Percentiles rank a stretch among this genome's conserved stretches.
Conservation (phyloP, 2,329 filamentous ascomycete species). For the Exophiala oligosperma region DNA sequence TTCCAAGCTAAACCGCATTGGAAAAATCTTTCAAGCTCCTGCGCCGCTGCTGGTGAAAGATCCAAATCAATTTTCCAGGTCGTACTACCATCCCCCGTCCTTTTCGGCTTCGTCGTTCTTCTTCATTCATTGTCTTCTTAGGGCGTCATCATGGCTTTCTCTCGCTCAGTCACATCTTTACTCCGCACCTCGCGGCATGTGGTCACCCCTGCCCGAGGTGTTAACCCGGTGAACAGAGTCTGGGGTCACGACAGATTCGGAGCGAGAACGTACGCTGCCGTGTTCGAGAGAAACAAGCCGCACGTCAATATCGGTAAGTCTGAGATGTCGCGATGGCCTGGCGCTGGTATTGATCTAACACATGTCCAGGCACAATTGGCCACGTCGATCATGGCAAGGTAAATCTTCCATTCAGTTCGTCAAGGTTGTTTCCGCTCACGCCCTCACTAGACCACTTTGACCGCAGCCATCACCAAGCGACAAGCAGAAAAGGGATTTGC, state of each 20-base stretch:
- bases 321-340: neutral
- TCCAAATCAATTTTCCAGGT: neutral
- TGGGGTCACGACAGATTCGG: constrained; percentile 47
- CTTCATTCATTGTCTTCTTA: constrained; percentile 22
- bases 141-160: constrained; percentile 70
- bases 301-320: constrained; percentile 92
- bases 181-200: constrained; percentile 78
- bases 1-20: neutral
- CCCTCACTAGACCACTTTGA: constrained; percentile 79
- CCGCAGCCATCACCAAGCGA: constrained; percentile 97
- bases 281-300: constrained; percentile 87
- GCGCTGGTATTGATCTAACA: neutral
- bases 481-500: constrained; percentile 93
- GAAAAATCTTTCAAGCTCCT: constrained; percentile 1
- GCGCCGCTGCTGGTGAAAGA: neutral
- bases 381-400: constrained; percentile 99
- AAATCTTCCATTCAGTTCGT: constrained; percentile 30
- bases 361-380: constrained; percentile 77
- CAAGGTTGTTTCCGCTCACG: constrained; percentile 19
- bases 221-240: constrained; percentile 71
- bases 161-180: constrained; percentile 75
- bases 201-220: constrained; percentile 65
- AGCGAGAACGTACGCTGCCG: constrained; percentile 59
- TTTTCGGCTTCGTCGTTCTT: constrained; percentile 4
- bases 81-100: neutral